These are phyloP conservation scores for Pythium phragmiticola DNA, from an alignment of 352 stramenopile genomes.

Conservation along the genomic window DNA sequence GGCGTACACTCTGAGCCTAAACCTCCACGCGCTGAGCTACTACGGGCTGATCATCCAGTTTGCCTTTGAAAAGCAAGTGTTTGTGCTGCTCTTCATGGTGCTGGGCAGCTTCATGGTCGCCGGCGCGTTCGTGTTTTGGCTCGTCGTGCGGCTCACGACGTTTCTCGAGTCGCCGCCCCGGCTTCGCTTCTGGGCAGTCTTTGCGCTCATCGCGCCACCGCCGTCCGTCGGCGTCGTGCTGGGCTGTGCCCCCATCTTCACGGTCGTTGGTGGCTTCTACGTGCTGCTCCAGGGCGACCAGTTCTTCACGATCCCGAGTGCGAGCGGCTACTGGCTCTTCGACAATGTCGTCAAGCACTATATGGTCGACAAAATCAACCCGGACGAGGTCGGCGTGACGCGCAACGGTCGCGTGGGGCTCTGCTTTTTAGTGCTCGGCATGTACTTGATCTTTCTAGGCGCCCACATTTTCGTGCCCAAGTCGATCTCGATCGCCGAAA, in stretches of 20 bases:
- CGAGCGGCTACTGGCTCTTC: conserved; percentile 72
- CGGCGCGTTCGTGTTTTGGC: conserved; percentile 87
- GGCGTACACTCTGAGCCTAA: conserved; percentile 91
- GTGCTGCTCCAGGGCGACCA: conserved; percentile 62
- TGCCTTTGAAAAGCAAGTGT: conserved; percentile 92
- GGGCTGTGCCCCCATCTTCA: conserved; percentile 81
- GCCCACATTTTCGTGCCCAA: conserved; percentile 93
- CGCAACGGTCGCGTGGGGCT: conserved; percentile 90
- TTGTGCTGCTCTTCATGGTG: conserved; percentile 92
- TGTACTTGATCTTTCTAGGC: conserved; percentile 85
- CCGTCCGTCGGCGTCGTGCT: conserved; percentile 89
- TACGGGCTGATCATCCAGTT: conserved; percentile 96
- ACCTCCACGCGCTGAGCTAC: conserved; percentile 94
- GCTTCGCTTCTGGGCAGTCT: conserved; percentile 91
- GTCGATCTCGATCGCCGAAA: conserved; percentile 86
- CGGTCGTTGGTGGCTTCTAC: conserved; percentile 68
- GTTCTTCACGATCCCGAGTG: conserved; percentile 30
- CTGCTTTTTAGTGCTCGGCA: conserved; percentile 90
- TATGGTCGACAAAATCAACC: conserved; percentile 82
- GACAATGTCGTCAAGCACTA: conserved; percentile 87
- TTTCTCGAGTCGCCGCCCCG: conserved; percentile 88
- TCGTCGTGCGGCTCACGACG: conserved; percentile 89
- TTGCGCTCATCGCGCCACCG: conserved; percentile 89
- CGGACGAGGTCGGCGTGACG: conserved; percentile 54
- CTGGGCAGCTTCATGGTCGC: conserved; percentile 87